phyloP scores from a whole-genome alignment of 2,329 filamentous ascomycete genomes.

The Colletotrichum musicola region DNA sequence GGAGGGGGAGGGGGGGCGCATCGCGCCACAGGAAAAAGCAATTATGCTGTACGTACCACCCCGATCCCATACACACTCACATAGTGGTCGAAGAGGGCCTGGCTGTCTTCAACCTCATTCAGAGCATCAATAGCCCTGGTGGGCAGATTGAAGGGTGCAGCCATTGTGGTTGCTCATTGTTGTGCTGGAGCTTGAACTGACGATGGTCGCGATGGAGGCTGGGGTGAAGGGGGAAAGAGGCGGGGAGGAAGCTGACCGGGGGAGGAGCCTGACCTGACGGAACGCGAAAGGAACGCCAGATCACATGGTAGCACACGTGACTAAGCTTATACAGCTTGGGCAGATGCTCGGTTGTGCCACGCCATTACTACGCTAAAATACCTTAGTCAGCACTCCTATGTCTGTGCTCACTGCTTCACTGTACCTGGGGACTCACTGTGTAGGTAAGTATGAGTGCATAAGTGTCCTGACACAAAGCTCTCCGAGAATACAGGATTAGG shows the following conservation, averaged over 20 bases:
- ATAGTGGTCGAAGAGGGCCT: conserved; percentile 54
- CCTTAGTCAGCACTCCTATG: no score
- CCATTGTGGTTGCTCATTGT: conserved; percentile 44
- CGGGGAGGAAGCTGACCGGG: background rate
- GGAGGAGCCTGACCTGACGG: background rate
- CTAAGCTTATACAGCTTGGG: no score
- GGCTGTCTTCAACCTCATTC: conserved; percentile 59
- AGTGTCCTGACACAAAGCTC: no score
- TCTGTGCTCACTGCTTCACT: no score
- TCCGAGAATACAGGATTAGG: no score
- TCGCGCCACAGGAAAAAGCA: conserved; percentile 34
- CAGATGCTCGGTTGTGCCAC: no score
- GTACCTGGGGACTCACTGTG: no score
- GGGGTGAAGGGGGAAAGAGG: background rate
- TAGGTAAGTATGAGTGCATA: no score
- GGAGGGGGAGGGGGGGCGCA: no score
- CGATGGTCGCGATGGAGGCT: conserved; percentile 10
- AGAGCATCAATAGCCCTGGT: conserved; percentile 46
- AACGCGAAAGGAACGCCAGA: conserved; percentile 5
- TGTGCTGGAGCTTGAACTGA: background rate
- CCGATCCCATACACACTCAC: conserved; percentile 54
- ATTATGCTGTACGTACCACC: conserved; percentile 50
- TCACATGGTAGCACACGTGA: background rate
- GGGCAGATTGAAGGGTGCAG: conserved; percentile 46
- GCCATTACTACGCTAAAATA: no score